These are phyloP conservation scores for Sphagnurus paluster DNA, from an alignment of 1,284 basidiomycete species.

Conservation along the genomic window DNA sequence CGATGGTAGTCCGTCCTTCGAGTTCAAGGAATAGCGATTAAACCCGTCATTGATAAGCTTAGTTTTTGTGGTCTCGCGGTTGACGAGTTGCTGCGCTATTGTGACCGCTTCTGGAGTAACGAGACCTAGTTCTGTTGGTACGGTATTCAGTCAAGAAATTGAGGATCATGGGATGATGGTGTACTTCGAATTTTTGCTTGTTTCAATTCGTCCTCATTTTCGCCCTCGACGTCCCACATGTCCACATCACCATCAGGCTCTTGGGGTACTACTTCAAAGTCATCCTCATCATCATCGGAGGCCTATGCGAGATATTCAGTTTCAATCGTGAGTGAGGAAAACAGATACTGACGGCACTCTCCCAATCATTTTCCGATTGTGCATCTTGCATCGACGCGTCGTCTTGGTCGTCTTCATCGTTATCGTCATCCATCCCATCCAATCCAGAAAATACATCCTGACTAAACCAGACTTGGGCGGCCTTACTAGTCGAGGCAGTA, in stretches of 20 bases:
- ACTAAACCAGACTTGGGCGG: constrained; percentile 87
- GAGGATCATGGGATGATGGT: constrained; percentile 10
- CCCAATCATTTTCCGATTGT: constrained; percentile 18
- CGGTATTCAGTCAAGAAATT: constrained; percentile 8
- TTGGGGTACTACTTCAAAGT: constrained; percentile 77
- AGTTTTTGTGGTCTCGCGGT: constrained; percentile 87
- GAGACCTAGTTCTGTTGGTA: constrained; percentile 74
- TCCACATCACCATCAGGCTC: constrained; percentile 59
- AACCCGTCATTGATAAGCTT: constrained; percentile 95
- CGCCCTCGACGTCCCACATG: constrained; percentile 83
- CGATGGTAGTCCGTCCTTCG: constrained; percentile 88
- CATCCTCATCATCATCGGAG: constrained; percentile 46
- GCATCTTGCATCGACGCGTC: constrained; percentile 13
- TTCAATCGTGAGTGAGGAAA: neutral
- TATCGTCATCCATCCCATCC: constrained; percentile 46
- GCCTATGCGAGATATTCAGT: constrained; percentile 7
- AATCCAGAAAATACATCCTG: constrained; percentile 90
- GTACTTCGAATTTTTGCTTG: constrained; percentile 72
- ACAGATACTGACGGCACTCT: constrained; percentile 13
- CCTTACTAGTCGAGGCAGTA: constrained; percentile 41
- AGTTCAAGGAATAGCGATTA: constrained; percentile 88
- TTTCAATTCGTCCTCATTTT: constrained; percentile 77
- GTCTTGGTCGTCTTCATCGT: constrained; percentile 35
- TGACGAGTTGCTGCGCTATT: constrained; percentile 90
- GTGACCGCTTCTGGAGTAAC: constrained; percentile 91